Percentiles rank a stretch among this genome's conserved stretches.
These are phyloP conservation scores for Phialophora macrospora DNA, from an alignment of 2,329 filamentous ascomycete genomes.

Conservation along the genomic window DNA sequence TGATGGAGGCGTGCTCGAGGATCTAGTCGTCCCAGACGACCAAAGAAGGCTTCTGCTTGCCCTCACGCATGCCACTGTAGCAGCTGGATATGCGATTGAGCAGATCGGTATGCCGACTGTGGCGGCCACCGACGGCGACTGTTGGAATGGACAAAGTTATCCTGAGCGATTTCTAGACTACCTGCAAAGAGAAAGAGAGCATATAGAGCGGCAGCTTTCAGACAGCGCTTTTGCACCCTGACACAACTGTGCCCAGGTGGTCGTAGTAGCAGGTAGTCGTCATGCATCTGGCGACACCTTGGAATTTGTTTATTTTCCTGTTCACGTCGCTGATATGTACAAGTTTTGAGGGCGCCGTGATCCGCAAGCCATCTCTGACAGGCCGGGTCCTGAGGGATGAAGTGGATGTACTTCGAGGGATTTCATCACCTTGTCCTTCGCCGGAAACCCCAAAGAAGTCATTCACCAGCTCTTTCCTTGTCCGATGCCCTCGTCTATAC, in stretches of 20 bases:
- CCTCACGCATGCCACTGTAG: constrained; percentile 76
- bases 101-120: constrained; percentile 79
- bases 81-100: constrained; percentile 92
- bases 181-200: constrained; percentile 27
- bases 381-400: no score
- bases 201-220: constrained; percentile 20
- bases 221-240: not conserved
- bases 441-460: not conserved
- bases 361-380: not conserved
- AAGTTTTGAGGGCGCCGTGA: not conserved
- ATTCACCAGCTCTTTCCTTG: not conserved
- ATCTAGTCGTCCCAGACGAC: constrained; percentile 32
- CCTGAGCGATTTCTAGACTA: constrained; percentile 31
- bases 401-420: not conserved
- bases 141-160: constrained; percentile 50
- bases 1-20: constrained; percentile 41
- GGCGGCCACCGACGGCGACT: constrained; percentile 42
- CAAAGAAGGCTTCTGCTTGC: constrained; percentile 65
- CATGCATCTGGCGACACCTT: not conserved
- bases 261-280: not conserved
- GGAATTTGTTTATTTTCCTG: not conserved
- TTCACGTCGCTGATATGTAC: not conserved
- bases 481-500: not conserved
- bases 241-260: not conserved
- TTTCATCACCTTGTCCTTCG: not conserved